Evolutionary conservation across 2,329 filamentous ascomycete genomes (phyloP), one percentile per base, ranked within the genome.

Genomic region (Pestalotiopsis sp.): DNA sequence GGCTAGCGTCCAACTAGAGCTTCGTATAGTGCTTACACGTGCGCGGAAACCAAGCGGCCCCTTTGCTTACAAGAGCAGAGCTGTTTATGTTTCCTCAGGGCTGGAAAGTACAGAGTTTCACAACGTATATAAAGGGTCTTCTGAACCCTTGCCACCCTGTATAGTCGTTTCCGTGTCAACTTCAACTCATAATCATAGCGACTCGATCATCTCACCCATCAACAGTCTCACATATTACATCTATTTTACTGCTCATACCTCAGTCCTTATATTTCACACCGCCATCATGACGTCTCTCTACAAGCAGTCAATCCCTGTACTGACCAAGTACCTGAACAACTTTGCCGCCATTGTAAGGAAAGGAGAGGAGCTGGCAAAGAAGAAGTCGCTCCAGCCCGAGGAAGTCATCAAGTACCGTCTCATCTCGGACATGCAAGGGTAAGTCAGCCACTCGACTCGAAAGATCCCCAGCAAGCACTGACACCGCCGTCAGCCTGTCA

Each of bases 241-340:
- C 17, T n/a, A 3, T 11, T 9, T 9, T 52, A 9, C 23, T 7
- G 17, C 27, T 58, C 20, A 58, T 25, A 25, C 11, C 13, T 52
- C 23, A 59, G 4, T 4, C 12, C 14, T 20, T 11, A 11, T 57
- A 60, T 12, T 5, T 39, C 23, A 60, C 25, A 52, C 59, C n/a
- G 57, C 58, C 65, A 66, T 13, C 62, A 70, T 68, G 66, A 59
- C 62, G 9, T 68, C 69, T 5, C 64, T 72, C 7, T 71, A 71
- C 67, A 69, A 70, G n/a, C 69, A 71, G 55, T 72, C 71, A 11
- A 64, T 72, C 39, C 71, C 71, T 12, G 41, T 69, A 38, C 60
- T 72, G 31, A 45, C 66, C 27, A 68, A 72, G 55, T 70, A 69
- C 61, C 67, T 72, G 3, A 65, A 64, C 13, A 67, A 61, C n/a